Conservation (phyloP, 345 rosid species). For the Hibiscus mutabilis region DNA sequence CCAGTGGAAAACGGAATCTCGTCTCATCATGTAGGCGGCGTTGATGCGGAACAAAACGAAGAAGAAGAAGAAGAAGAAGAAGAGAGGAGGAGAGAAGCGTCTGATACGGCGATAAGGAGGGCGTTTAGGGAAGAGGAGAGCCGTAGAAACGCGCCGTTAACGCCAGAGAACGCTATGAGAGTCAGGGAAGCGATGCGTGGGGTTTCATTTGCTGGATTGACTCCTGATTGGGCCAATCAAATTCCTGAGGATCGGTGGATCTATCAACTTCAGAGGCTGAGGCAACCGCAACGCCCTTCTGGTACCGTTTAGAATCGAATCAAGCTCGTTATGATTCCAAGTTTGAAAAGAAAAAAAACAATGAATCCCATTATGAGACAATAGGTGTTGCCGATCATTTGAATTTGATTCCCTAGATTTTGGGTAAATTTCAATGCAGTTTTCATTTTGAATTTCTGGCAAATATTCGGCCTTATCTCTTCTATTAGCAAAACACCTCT, state of each 20-base stretch:
- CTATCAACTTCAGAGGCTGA: conserved; percentile 48
- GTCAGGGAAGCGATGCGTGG: conserved; percentile 88
- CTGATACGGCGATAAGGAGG: conserved; percentile 34
- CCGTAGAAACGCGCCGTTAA: conserved; percentile 63
- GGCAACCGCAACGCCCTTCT: conserved; percentile 26
- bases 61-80: conserved; percentile 40
- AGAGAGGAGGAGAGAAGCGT: conserved; percentile 29
- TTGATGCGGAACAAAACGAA: conserved; percentile 34
- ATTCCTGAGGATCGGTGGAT: conserved; percentile 75
- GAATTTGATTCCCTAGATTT: background rate
- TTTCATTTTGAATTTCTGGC: background rate
- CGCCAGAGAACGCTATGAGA: conserved; percentile 48
- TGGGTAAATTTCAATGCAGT: background rate
- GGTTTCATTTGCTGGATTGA: conserved; percentile 52
- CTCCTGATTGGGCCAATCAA: conserved; percentile 70
- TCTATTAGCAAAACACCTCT: too few relatives aligned
- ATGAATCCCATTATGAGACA: background rate
- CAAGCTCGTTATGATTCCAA: background rate
- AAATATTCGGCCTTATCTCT: background rate
- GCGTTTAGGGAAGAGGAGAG: conserved; percentile 75
- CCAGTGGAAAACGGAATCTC: conserved; percentile 41
- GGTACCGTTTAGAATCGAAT: conserved; percentile 16
- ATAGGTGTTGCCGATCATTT: background rate
- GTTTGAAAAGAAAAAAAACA: background rate
- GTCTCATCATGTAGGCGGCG: conserved; percentile 37